Evolutionary conservation across 495 filamentous ascomycete genomes (phyloP).

Genomic region (Pyrenula massariospora): DNA sequence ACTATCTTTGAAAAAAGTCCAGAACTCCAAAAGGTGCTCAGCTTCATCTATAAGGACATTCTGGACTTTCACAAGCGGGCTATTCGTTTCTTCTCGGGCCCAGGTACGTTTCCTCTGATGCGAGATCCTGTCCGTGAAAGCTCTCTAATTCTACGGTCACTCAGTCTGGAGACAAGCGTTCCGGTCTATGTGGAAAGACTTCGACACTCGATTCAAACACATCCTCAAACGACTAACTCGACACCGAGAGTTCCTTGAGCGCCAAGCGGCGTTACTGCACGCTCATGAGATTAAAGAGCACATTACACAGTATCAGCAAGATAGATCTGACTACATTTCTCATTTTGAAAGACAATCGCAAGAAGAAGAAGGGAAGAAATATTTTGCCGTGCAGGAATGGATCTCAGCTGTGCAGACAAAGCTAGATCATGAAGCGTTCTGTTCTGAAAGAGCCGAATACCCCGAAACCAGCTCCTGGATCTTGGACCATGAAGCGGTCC

Average conservation of each 20-base stretch:
- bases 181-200: slow-evolving; percentile 26
- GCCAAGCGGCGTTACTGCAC: slow-evolving; percentile 4
- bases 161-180: slow-evolving; percentile 17
- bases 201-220: slow-evolving; percentile 14
- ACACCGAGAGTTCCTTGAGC: slow-evolving; percentile 10
- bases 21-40: slow-evolving; percentile 12
- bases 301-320: slow-evolving; percentile 3
- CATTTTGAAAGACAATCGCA: neutral
- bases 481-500: slow-evolving; percentile 11
- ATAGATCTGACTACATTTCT: neutral
- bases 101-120: slow-evolving; percentile 3
- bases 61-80: slow-evolving; percentile 16
- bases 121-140: neutral
- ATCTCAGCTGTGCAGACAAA: slow-evolving; percentile 15
- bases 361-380: slow-evolving; percentile 1
- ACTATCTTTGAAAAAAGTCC: slow-evolving; percentile 5
- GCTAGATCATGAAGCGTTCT: slow-evolving; percentile 17
- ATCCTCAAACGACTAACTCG: slow-evolving; percentile 8
- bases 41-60: slow-evolving; percentile 15
- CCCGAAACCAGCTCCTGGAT: slow-evolving; percentile 23
- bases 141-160: neutral
- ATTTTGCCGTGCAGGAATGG: slow-evolving; percentile 18
- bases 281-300: too few relatives aligned
- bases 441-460: slow-evolving; percentile 11
- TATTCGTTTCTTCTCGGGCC: slow-evolving; percentile 12